Conservation (phyloP, 2,329 filamentous ascomycete genomes). For the Colletotrichum paranaense region DNA sequence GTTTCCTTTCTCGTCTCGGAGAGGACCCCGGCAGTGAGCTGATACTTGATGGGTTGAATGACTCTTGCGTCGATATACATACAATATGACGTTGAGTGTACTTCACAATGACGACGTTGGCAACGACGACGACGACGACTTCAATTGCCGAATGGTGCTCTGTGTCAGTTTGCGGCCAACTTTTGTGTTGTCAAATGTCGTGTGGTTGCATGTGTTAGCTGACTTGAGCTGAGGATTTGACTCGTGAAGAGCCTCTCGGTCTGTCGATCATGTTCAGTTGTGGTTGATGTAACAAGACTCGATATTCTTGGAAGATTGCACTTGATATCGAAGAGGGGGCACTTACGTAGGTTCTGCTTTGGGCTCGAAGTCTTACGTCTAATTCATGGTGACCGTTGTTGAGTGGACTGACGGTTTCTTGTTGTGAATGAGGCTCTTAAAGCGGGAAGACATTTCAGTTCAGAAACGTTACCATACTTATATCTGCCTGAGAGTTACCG, state of each 20-base stretch:
- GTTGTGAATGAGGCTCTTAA: not conserved
- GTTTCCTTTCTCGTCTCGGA: not conserved
- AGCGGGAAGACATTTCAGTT: not conserved
- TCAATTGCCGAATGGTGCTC: not conserved
- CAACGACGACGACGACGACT: not conserved
- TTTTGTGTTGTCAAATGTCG: not conserved
- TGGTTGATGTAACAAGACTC: not conserved
- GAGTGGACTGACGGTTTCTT: not conserved
- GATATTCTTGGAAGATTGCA: not conserved
- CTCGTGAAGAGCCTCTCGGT: not conserved
- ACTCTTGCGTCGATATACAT: not conserved
- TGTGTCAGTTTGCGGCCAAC: not conserved
- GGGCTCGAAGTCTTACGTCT: not conserved
- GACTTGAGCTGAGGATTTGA: not conserved
- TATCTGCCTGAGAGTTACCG: not conserved
- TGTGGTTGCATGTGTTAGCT: not conserved
- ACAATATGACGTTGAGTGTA: not conserved
- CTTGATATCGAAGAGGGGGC: not conserved
- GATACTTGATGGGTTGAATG: not conserved
- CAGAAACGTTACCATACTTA: not conserved
- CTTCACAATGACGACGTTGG: not conserved
- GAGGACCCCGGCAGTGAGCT: too few species aligned
- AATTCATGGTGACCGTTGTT: not conserved
- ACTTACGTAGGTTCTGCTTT: not conserved
- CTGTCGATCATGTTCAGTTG: conserved; percentile 3